Evolutionary conservation across 2,329 filamentous ascomycete genomes (phyloP), one percentile per base, ranked within the genome.

Genomic region (Diaporthe batatas): DNA sequence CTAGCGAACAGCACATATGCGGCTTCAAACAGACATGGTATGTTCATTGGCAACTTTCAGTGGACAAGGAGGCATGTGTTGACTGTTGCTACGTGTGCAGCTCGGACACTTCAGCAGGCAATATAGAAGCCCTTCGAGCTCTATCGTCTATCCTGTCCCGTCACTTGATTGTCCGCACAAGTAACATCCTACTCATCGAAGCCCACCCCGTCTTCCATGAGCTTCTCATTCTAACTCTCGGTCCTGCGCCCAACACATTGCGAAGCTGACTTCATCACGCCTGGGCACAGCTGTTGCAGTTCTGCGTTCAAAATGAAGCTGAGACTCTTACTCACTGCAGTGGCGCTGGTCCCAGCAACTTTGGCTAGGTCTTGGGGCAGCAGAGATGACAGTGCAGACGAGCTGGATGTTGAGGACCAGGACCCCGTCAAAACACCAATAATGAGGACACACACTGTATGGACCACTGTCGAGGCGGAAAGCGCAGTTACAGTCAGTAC

Each of bases 311-410:
- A 3, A n/a, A 67, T 67, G 62, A 53, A 25, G n/a, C 62, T 67
- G 8, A 23, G 29, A 7, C 3, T 12, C 7, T 29, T 67, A 18
- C 32, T 39, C 6, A 7, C n/a, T 4, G n/a, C 34, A 47, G 23
- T 36, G 32, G n/a, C n/a, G 32, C 29, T 67, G 32, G 32, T 10
- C n/a, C 32, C 44, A 11, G 18, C 47, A 25, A 21, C 32, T 21
- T 67, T 67, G 29, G 32, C 62, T 53, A 49, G 62, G 23, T 53
- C 11, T 7, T 39, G 47, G 47, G 44, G 62, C 34, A 32, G 47
- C 44, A 32, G 21, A 67, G 32, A 39, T 12, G 44, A 21, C 18
- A n/a, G 39, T 36, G 21, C 36, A 8, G 59, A 29, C 44, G 21
- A 36, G 44, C 25, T 25, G 18, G 29, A 65, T 25, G n/a, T 18